These are phyloP conservation scores for Blastobotrys elegans DNA, from an alignment of 1,139 yeast genomes.

Conservation along the genomic window DNA sequence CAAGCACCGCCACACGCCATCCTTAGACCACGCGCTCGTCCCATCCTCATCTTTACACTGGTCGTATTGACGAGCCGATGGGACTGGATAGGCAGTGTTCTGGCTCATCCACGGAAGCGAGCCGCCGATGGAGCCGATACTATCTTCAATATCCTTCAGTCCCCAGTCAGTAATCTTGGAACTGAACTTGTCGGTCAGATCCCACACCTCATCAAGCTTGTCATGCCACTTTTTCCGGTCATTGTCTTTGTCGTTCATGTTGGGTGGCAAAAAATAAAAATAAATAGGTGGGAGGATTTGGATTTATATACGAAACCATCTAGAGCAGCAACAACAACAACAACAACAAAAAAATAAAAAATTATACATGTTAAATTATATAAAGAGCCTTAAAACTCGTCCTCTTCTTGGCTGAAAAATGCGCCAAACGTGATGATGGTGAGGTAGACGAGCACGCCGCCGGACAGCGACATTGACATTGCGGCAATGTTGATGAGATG, in stretches of 20 bases:
- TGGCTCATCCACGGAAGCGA: conserved; percentile 15
- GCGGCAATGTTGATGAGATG: conserved; percentile 55
- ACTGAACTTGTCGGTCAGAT: conserved; percentile 18
- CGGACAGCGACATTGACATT: conserved; percentile 56
- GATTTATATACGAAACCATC: too few species aligned
- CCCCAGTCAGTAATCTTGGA: conserved; percentile 15
- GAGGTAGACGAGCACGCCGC: conserved; percentile 66
- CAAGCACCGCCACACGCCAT: conserved; percentile 82
- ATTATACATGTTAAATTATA: neutral
- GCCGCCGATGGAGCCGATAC: conserved; percentile 10
- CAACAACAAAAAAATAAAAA: neutral
- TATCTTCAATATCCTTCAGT: conserved; percentile 16
- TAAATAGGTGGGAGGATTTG: neutral
- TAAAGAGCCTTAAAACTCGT: conserved; percentile 34
- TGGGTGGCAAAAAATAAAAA: neutral
- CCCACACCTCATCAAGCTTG: conserved; percentile 20
- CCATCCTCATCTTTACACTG: conserved; percentile 64
- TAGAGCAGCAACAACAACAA: neutral
- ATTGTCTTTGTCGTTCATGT: conserved; percentile 4
- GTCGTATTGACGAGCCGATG: conserved; percentile 55
- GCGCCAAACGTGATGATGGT: conserved; percentile 69
- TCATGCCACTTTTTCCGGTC: conserved; percentile 11
- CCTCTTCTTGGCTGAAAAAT: conserved; percentile 60
- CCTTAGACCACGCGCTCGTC: conserved; percentile 66
- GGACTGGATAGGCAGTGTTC: conserved; percentile 48